Base-by-base conservation (phyloP, 768 basidiomycete species). In the Leccinum incarnatum region DNA sequence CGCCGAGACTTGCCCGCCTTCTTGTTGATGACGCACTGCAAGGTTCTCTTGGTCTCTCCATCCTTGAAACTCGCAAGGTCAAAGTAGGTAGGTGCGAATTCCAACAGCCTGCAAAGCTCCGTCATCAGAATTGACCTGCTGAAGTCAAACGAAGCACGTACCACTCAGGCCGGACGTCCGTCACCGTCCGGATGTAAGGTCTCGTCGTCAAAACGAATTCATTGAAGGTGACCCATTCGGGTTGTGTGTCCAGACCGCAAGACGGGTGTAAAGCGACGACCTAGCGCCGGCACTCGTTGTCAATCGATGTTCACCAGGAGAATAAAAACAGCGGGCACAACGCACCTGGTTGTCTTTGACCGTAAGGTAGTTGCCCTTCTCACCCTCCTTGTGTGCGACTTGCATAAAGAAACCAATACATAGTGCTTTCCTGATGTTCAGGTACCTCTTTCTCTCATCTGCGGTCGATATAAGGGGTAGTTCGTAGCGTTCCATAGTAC, bases 391-490 rank as follows among this genome's bases (percentile, higher is more conserved):
- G 73, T 97, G 94, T 7, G 95, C 97, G 12, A 93, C 85, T 70
- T 98, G 96, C 96, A 97, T 98, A 77, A 98, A 99, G 81, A 92
- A 99, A 2, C 95, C 97, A 65, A 88, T 90, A 5, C 91, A 89
- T 21, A 98, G 79, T 0, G 89, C 89, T 73, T 87, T 87, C 27
- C 93, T 84, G 56, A 98, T 87, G 64, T 87, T 88, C 54, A 76
- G 62, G 72, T 84, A 89, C 62, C 89, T 82, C 69, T 87, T 90
- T 67, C 79, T 80, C 65, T 89, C 83, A 63, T 94, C 89, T 27
- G 71, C 72, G 2, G 84, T 79, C 7, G 87, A 86, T 27, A 94
- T 72, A 21, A 95, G 70, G 29, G 89, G 88, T 34, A 96, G 76
- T 58, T 95, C 93, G 68, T 82, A 91, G 34, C 87, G 86, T 75